phyloP scores from a whole-genome alignment of 192 early-diverging fungal genomes.

The Podila epigama region DNA sequence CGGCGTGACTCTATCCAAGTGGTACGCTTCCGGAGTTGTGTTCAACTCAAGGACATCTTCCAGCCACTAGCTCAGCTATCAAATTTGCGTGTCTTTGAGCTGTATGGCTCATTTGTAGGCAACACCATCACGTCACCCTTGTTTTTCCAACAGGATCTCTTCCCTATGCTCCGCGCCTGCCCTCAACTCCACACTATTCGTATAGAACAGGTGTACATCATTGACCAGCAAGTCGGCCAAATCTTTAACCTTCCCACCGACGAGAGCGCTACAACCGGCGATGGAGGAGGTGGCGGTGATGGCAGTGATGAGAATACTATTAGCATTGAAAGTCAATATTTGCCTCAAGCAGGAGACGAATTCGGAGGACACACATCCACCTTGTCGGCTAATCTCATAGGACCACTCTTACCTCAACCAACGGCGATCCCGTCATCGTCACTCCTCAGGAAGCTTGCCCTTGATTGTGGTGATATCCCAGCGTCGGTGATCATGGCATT shows the following conservation, averaged over 20 bases:
- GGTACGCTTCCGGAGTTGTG: conserved; percentile 32
- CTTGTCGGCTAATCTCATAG: conserved; percentile 26
- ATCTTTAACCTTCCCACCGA: background rate
- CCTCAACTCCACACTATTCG: conserved; percentile 16
- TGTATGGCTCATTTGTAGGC: conserved; percentile 46
- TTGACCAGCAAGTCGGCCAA: conserved; percentile 30
- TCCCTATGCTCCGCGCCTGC: conserved; percentile 24
- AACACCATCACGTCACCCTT: conserved; percentile 47
- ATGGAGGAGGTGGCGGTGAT: background rate
- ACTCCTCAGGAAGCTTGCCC: conserved; percentile 17
- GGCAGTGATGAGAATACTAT: background rate
- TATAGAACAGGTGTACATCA: conserved; percentile 37
- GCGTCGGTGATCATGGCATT: conserved; percentile 35
- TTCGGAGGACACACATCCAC: conserved; percentile 3
- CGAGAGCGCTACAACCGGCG: background rate
- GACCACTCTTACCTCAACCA: background rate
- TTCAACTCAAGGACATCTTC: conserved; percentile 34
- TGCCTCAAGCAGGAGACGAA: background rate
- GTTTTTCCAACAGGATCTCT: conserved; percentile 38
- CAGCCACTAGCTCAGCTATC: conserved; percentile 16
- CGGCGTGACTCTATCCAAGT: conserved; percentile 23
- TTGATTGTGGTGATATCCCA: conserved; percentile 44
- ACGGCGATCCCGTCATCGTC: background rate
- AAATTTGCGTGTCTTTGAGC: conserved; percentile 38
- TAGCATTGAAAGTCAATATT: background rate